Evolutionary conservation across 148 eudicot genomes (phyloP), one percentile per base, ranked within the genome.

Genomic region (Heliamphora exappendiculata): DNA sequence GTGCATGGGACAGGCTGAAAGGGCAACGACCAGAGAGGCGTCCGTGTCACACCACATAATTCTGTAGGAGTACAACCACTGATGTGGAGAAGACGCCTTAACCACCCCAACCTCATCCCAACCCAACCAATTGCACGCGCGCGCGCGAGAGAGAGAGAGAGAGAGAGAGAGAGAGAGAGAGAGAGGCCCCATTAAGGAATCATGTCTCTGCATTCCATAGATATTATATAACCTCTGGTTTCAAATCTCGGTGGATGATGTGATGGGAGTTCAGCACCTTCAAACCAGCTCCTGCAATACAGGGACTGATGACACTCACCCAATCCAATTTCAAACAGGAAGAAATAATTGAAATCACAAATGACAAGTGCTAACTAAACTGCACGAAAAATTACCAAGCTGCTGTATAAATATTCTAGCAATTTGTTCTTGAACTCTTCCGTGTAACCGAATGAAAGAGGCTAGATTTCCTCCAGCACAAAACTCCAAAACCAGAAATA

Each of bases 401-500:
- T 87, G 87, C 73, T 65, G 73, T 84, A 87, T 78, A 54, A 87
- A 84, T 70, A 74, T 79, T 83, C 76, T 78, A 66, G 83, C 85
- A 69, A 74, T 76, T 44, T 77, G 78, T 70, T 83, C 83, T 76
- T 74, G 75, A 42, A 87, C 84, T 78, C 84, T 76, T 49, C 89
- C 87, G 75, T 76, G 81, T 12, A 45, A 59, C 59, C 58, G 78
- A 60, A 87, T 82, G 78, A 82, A 87, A 62, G 87, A 78, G 42
- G 86, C 85, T 3, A 87, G 79, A 76, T 73, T 69, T n/a, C 89
- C 89, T 10, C 87, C 87, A 62, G 83, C 80, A 80, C 87, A 87
- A 39, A 84, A 87, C 69, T 87, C 89, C 74, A 84, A 78, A 22
- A 84, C 87, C 76, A 84, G 75, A 75, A 53, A 76, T 5, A 82